phyloP scores from a whole-genome alignment of 2,329 filamentous ascomycete species.

The Sporothrix sp. region DNA sequence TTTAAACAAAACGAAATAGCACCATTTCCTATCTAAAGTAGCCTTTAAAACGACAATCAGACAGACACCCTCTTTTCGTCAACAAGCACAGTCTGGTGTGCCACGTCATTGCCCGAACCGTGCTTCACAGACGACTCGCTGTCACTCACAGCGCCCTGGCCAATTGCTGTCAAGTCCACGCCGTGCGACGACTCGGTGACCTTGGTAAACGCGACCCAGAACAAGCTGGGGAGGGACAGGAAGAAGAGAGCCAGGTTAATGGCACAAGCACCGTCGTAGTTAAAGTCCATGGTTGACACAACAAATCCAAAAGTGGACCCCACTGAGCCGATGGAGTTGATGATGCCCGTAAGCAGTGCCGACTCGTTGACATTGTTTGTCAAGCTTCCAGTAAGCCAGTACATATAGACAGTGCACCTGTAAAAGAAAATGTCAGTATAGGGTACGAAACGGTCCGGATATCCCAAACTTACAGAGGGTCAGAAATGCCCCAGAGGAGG shows the following conservation, averaged over 20 bases:
- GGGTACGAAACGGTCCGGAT: neutral
- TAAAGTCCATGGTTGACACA: slow-evolving; percentile 9
- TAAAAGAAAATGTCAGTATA: neutral
- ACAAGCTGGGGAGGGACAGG: neutral
- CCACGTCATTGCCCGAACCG: slow-evolving; percentile 25
- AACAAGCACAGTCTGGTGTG: neutral
- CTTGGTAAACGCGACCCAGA: slow-evolving; percentile 5
- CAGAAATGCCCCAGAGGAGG: slow-evolving; percentile 14
- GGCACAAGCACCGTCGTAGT: slow-evolving; percentile 11
- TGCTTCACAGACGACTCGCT: neutral
- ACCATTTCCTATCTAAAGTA: too few relatives aligned
- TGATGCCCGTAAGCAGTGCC: neutral
- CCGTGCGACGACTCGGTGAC: slow-evolving; percentile 9
- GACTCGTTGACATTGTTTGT: slow-evolving; percentile 16
- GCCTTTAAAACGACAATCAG: too few relatives aligned
- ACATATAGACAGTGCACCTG: slow-evolving; percentile 12
- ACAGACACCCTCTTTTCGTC: neutral
- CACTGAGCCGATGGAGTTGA: slow-evolving; percentile 8
- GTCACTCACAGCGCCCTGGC: neutral
- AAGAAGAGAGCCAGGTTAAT: slow-evolving; percentile 12
- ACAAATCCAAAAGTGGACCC: slow-evolving; percentile 11
- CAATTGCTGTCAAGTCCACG: neutral
- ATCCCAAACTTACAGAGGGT: slow-evolving; percentile 12
- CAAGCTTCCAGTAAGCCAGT: slow-evolving; percentile 16
- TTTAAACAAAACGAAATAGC: too few relatives aligned